Base-by-base conservation (phyloP, 2,329 filamentous ascomycete genomes). In the Fusarium austroafricanum region DNA sequence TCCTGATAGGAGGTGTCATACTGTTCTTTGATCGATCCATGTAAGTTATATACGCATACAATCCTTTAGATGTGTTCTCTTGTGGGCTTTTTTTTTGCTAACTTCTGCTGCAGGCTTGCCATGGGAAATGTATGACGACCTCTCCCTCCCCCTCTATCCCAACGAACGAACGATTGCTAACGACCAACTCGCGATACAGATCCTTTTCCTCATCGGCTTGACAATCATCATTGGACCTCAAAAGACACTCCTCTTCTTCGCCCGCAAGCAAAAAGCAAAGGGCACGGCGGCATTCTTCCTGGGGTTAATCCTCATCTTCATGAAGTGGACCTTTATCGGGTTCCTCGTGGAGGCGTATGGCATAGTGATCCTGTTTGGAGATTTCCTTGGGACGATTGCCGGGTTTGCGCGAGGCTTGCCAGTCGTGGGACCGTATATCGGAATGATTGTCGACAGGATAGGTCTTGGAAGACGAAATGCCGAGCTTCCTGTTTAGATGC, bases 21-120 rank as follows among this genome's bases (percentile, higher is more conserved):
- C 88, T 99, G 81, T 98, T 99, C 84, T 99, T 99, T 83, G 96
- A 99, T 82, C 89, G 96, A 70, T 93, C 96, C 75, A 94, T 98
- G 93, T 95, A 84, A 76, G 90, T 84, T 23, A 17, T 45, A 26
- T 7, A 18, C 63, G 26, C 26, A 14, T 50, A 51, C 26, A 26
- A 35, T 29, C 20, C 31, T 49, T 43, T 10, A n/a, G 7, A 79
- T 87, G 11, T 2, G 14, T 97, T 82, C 97, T 97, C 83, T 97
- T 97, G 79, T 87, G 9, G 3, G 14, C n/a, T n/a, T 97, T 82
- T 97, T 97, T 83, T 97, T 97, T 94, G 75, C 94, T 97, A 92
- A 94, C 83, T 75, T 89, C 3, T 31, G 18, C 29, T n/a, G 40
- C 70, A 96, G 92, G 89, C 89, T 99, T 57, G 95, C 95, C 72